Evolutionary conservation across 23 red algal genomes (phyloP).

Genomic region (Chondrus crispus): DNA sequence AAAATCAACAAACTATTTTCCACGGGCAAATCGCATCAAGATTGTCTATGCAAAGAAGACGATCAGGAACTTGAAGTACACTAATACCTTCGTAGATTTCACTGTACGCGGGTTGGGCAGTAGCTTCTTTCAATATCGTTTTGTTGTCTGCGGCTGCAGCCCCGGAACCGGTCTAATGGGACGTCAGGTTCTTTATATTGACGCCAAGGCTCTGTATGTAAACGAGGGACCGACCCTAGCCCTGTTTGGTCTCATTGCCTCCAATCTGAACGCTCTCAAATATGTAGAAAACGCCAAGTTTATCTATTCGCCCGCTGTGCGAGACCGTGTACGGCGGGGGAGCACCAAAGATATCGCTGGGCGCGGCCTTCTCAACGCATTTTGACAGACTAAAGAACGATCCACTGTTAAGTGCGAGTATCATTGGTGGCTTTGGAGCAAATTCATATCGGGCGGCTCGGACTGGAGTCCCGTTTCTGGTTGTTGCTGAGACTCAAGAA

Average conservation of each 20-base stretch:
- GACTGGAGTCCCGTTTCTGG: neutral
- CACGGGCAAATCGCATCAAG: too few species aligned
- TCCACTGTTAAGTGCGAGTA: too few species aligned
- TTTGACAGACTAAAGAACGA: too few species aligned
- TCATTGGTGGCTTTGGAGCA: neutral
- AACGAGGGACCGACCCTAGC: neutral
- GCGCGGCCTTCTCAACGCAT: too few species aligned
- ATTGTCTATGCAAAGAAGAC: too few species aligned
- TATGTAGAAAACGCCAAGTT: too few species aligned
- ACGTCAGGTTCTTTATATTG: neutral
- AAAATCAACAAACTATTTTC: too few species aligned
- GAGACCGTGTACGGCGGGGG: too few species aligned
- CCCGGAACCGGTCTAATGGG: neutral
- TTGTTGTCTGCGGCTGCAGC: neutral
- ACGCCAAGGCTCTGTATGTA: neutral
- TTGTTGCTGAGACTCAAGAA: constrained; percentile 32
- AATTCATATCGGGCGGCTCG: neutral
- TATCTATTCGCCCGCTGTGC: too few species aligned
- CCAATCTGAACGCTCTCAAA: too few species aligned
- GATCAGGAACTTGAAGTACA: neutral
- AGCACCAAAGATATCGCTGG: too few species aligned
- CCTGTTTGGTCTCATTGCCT: neutral
- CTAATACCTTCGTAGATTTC: constrained; percentile 16
- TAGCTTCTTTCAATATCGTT: too few species aligned
- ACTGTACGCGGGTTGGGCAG: neutral